A percentile compares a stretch with the other conserved stretches of the same genome.
Evolutionary conservation across 805 yeast species (phyloP).

Genomic region (Kodamaea hsintzibuensis): DNA sequence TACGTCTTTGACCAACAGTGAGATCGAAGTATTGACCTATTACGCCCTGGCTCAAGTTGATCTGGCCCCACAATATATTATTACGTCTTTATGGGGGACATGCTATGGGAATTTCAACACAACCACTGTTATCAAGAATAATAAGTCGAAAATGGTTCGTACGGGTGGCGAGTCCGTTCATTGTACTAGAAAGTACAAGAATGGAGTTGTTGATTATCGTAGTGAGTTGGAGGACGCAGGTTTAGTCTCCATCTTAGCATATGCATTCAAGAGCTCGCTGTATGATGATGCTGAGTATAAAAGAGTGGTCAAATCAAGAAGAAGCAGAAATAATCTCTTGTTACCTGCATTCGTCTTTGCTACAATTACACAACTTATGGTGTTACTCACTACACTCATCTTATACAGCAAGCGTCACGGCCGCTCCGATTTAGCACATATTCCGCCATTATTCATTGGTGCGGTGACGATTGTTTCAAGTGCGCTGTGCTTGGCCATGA

Average conservation of each 20-base stretch:
- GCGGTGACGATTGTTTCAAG: conserved; percentile 37
- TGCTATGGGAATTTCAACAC: conserved; percentile 45
- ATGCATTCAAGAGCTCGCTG: conserved; percentile 40
- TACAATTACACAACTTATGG: conserved; percentile 26
- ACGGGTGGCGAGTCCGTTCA: conserved; percentile 25
- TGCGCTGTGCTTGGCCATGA: conserved; percentile 30
- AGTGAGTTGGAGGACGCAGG: conserved; percentile 41
- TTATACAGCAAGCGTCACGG: conserved; percentile 40
- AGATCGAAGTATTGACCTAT: conserved; percentile 43
- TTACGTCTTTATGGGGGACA: conserved; percentile 43
- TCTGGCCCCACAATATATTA: conserved; percentile 49
- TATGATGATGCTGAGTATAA: conserved; percentile 13
- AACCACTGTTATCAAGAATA: conserved; percentile 15
- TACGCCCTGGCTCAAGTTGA: conserved; percentile 49
- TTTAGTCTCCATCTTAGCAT: conserved; percentile 45
- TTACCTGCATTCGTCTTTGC: conserved; percentile 30
- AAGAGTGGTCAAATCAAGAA: conserved; percentile 14
- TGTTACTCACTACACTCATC: conserved; percentile 29
- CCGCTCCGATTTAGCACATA: conserved; percentile 29
- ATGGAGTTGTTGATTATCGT: conserved; percentile 41
- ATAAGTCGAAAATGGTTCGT: conserved; percentile 13
- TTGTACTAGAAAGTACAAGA: conserved; percentile 17
- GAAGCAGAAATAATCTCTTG: conserved; percentile 22
- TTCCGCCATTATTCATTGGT: conserved; percentile 37
- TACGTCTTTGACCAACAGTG: conserved; percentile 44